Base-by-base conservation (phyloP, 2,329 filamentous ascomycete genomes). In the Fusarium pilosicola region DNA sequence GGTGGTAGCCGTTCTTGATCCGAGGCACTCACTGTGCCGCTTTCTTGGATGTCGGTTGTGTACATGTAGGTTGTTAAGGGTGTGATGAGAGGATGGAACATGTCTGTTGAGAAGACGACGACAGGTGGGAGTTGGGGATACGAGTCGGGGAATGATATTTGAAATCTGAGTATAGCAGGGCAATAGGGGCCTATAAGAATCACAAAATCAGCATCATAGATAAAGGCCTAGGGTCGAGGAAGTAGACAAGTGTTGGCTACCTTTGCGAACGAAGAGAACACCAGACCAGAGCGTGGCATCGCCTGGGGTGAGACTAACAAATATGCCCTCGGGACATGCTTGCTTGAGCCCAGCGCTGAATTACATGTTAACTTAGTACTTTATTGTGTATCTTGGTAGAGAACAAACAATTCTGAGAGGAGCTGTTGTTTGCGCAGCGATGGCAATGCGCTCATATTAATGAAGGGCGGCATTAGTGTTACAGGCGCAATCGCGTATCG, bases 31-130 rank as follows among this genome's bases (percentile, higher is more conserved):
- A 95, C 92, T 0, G 94, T 94, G 54, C 93, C 94, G 63, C 89
- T 88, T 70, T 91, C 91, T 70, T 93, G 90, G 41, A 93, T 90
- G 65, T 93, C 92, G 70, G 94, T 95, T 46, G 94, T 93, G 85
- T 97, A 97, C 80, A 94, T 96, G 83, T 97, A 97, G 7, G 94
- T 97, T n/a, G 95, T 97, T 70, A 97, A 87, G 42, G 96, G 95
- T 13, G 95, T 95, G 75, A 98, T 92, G 46, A 99, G 87, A 24
- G 96, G 96, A 81, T 99, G 96, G 82, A 98, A 99, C 75, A 98
- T 92, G 80, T 98, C 96, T 76, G 94, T 97, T 51, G 91, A 89
- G 82, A 99, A 97, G 62, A 92, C 96, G 74, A 99, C 90, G 24
- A 95, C 86, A 15, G 96, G 96, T 57, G 96, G 94, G 26, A 94